Base-by-base conservation (phyloP, 805 yeast species). In the Wickerhamiella domercqiae region DNA sequence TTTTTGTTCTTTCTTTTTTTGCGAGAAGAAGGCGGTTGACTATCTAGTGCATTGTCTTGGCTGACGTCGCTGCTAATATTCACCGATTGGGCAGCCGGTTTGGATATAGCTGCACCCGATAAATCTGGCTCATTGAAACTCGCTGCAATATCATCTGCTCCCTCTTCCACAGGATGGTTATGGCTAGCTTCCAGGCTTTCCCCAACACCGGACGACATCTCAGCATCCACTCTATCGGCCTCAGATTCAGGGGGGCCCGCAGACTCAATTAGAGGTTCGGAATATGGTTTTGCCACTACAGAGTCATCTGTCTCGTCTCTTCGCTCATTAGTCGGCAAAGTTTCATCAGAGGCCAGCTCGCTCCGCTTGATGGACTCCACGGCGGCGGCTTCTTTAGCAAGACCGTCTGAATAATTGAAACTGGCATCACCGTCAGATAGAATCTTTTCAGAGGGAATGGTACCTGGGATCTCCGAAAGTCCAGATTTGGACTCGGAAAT, bases 1-100 rank as follows among this genome's bases (percentile, higher is more conserved):
- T 38, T 39, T 36, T 38, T 32, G 37, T 39, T 43, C 13, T 32
- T 42, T 11, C 34, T 32, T 13, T 44, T 25, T 15, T 40, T 31
- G 13, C 29, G 29, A 16, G 32, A 22, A 16, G 34, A 19, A 17
- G 15, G 13, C 18, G 6, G 29, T 11, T 15, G 29, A 35, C 13
- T 19, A n/a, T 22, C 21, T 9, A 15, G 14, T 18, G 26, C 31
- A 6, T 31, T 18, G 7, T 30, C 6, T 15, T 37, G 38, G 14
- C 32, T 13, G n/a, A 31, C 32, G 19, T 21, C 32, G 21, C 29
- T 7, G 26, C 26, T 24, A 9, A 9, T 24, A 24, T 24, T 13
- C 13, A 9, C 26, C 13, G 26, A 13, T 24, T 24, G 26, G 11
- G 26, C n/a, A n/a, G n/a, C n/a, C n/a, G n/a, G n/a, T n/a, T n/a